These are phyloP conservation scores for Eucalyptus dawsonii DNA, from an alignment of 345 rosid species.

Conservation along the genomic window DNA sequence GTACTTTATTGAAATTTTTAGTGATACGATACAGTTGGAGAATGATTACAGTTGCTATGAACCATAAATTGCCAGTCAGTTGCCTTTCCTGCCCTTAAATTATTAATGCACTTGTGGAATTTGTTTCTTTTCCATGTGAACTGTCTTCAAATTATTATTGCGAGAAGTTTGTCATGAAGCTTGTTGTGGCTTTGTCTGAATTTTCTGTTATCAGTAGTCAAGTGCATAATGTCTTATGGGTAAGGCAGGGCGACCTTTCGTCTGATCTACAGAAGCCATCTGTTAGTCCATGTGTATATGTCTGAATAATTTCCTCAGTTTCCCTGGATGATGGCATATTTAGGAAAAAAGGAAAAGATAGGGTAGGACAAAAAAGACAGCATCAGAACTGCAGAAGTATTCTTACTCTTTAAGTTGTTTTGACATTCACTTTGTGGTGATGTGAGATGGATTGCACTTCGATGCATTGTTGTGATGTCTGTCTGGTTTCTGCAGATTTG, in stretches of 20 bases:
- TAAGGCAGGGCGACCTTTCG: background rate
- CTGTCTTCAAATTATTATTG: background rate
- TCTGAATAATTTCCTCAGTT: background rate
- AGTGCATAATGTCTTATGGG: background rate
- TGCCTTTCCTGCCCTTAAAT: background rate
- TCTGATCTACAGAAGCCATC: background rate
- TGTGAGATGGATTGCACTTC: background rate
- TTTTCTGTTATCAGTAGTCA: background rate
- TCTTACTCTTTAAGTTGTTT: background rate
- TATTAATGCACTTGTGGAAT: background rate
- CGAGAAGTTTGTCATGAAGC: background rate
- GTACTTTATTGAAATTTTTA: background rate
- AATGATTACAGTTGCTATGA: background rate
- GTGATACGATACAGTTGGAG: background rate
- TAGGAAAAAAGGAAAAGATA: background rate
- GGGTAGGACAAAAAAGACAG: background rate
- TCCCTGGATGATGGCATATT: background rate
- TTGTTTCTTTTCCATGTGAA: background rate
- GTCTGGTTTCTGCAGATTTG: conserved; percentile 61
- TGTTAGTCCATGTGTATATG: background rate
- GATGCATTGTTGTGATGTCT: background rate
- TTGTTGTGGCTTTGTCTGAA: background rate
- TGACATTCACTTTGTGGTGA: background rate
- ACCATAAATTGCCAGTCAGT: background rate
- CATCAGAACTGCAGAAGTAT: background rate